Evolutionary conservation across 768 basidiomycete species (phyloP), one percentile per base, ranked within the genome.

Genomic region (Lentinula guzmanii): DNA sequence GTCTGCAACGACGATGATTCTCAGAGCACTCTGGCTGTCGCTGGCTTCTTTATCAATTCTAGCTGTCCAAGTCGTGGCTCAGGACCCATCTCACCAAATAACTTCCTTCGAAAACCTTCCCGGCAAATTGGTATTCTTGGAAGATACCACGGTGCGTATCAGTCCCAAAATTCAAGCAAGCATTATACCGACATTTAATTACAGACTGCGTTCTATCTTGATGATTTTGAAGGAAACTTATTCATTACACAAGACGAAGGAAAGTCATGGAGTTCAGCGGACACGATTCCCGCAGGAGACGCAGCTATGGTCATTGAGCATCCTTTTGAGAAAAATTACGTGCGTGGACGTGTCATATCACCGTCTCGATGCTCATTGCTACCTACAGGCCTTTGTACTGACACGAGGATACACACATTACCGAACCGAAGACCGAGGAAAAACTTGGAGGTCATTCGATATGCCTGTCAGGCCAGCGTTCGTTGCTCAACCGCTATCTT

Each of bases 221-320:
- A 98, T 73, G 71, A 83, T 2, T 65, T 82, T 46, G 78, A 81
- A 13, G 84, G 89, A 10, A 80, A 85, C 64, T 78, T 98, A 8
- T 85, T 85, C 67, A 81, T 95, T 15, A 95, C 95, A 3, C 77
- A 79, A 15, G 85, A 98, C 68, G 97, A 99, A 76, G 97, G 97
- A 57, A 93, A 87, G 74, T 70, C 75, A 0, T 86, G 83, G 75
- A 79, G 78, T 6, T 75, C 71, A 28, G 82, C 79, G 16, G 74
- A 79, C 0, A 82, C 72, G 39, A 79, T 90, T 58, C 83, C 80
- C 0, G 61, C 66, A 58, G 90, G 88, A 16, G 75, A 81, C 52
- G 85, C 90, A 0, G 66, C 77, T 2, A 85, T 89, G 79, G 85
- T 98, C 39, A 76, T 98, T 55, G 84, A 89, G 64, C 97, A 98